Conservation (phyloP, 441 rosid species). For the Raphanus hybrid region DNA sequence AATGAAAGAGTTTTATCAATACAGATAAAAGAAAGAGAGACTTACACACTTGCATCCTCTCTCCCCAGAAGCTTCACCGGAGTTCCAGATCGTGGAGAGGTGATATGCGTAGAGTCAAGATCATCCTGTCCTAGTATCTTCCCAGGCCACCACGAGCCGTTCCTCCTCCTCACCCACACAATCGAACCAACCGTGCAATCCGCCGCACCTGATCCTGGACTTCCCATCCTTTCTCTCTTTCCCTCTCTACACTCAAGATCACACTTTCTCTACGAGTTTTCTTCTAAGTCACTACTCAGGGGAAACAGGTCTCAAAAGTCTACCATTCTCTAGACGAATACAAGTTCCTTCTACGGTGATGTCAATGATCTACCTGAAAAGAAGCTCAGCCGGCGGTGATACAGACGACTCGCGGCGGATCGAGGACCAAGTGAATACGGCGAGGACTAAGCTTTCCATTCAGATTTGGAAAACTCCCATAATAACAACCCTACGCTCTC, state of each 20-base stretch:
- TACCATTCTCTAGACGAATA: slow-evolving; percentile 23
- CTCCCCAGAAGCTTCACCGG: slow-evolving; percentile 98
- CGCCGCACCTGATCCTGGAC: slow-evolving; percentile 57
- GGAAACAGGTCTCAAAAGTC: slow-evolving; percentile 29
- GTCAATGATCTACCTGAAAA: slow-evolving; percentile 36
- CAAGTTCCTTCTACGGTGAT: slow-evolving; percentile 21
- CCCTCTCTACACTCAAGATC: slow-evolving; percentile 40
- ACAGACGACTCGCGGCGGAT: slow-evolving; percentile 43
- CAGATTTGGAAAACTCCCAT: slow-evolving; percentile 57
- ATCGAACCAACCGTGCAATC: slow-evolving; percentile 75
- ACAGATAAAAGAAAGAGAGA: slow-evolving; percentile 25
- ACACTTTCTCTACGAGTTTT: slow-evolving; percentile 34
- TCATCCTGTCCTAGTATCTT: slow-evolving; percentile 84
- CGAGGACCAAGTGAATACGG: slow-evolving; percentile 34
- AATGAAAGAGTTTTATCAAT: neutral
- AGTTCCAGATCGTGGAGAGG: slow-evolving; percentile 91
- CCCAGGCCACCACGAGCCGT: slow-evolving; percentile 99
- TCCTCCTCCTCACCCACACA: slow-evolving; percentile 97
- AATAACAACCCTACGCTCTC: slow-evolving; percentile 51
- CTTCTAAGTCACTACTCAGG: slow-evolving; percentile 19
- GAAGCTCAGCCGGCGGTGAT: slow-evolving; percentile 50
- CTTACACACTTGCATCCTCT: slow-evolving; percentile 99
- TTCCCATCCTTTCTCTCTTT: slow-evolving; percentile 50
- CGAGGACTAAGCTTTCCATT: slow-evolving; percentile 60
- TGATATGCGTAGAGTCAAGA: slow-evolving; percentile 68